Conservation (phyloP, 2,329 filamentous ascomycete species). For the Monosporascus sp. region DNA sequence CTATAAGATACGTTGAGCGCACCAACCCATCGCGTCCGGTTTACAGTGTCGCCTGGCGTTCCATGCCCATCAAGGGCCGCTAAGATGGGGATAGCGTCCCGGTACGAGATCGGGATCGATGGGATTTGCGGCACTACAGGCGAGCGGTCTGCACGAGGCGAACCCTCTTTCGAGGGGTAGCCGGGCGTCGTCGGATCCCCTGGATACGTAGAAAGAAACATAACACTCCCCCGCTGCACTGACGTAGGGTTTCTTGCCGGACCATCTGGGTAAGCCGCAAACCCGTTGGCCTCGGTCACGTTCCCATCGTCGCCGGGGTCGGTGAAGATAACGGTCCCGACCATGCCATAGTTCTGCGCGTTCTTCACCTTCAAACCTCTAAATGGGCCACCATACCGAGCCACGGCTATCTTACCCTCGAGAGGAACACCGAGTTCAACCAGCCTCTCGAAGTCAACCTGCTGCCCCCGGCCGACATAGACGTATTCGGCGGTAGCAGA, state of each 20-base stretch:
- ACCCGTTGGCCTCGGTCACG: slow-evolving; percentile 68
- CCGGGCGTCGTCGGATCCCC: slow-evolving; percentile 77
- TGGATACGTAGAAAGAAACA: slow-evolving; percentile 58
- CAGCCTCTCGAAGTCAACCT: slow-evolving; percentile 67
- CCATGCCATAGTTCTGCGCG: slow-evolving; percentile 71
- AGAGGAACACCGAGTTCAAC: slow-evolving; percentile 62
- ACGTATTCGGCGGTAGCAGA: slow-evolving; percentile 72
- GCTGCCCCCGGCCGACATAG: slow-evolving; percentile 73
- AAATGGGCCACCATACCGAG: slow-evolving; percentile 72
- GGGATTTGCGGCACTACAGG: slow-evolving; percentile 68
- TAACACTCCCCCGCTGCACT: slow-evolving; percentile 72
- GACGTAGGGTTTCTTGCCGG: slow-evolving; percentile 72
- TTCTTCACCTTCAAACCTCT: slow-evolving; percentile 79
- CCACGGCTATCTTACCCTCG: slow-evolving; percentile 71
- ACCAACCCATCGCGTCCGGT: slow-evolving; percentile 52
- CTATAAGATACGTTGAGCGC: slow-evolving; percentile 39
- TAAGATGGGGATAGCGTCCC: slow-evolving; percentile 71
- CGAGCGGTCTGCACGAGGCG: slow-evolving; percentile 57
- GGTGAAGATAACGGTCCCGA: slow-evolving; percentile 66
- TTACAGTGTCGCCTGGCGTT: slow-evolving; percentile 61
- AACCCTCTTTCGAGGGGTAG: slow-evolving; percentile 71
- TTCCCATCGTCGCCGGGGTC: slow-evolving; percentile 74
- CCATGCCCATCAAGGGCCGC: slow-evolving; percentile 73
- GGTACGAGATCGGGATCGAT: slow-evolving; percentile 75
- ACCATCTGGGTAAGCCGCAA: slow-evolving; percentile 67